A percentile compares a stretch with the other conserved stretches of the same genome.
phyloP scores from a whole-genome alignment of 768 basidiomycete species.

The Scleroderma citrinum region DNA sequence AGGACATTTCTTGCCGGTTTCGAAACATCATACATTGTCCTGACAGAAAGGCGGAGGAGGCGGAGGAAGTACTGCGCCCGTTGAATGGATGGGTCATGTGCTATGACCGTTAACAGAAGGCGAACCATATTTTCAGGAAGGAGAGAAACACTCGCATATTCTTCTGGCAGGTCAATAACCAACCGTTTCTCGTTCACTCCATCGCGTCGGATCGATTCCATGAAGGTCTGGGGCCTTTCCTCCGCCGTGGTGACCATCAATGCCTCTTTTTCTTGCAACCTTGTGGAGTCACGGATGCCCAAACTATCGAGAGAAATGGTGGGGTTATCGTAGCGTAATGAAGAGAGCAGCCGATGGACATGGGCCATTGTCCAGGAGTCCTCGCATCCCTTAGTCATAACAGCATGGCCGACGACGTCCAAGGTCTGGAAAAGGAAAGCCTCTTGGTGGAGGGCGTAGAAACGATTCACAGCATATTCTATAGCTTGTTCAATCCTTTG shows the following conservation, averaged over 20 bases:
- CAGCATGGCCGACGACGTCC: conserved; percentile 52
- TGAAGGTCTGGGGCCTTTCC: conserved; percentile 65
- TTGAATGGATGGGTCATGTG: conserved; percentile 59
- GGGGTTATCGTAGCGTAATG: conserved; percentile 42
- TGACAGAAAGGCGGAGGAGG: conserved; percentile 51
- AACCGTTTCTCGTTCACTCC: conserved; percentile 36
- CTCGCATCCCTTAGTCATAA: conserved; percentile 44
- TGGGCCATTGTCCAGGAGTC: conserved; percentile 47
- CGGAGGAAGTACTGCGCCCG: conserved; percentile 68
- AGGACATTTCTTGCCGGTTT: conserved; percentile 48
- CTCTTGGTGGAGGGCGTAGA: conserved; percentile 68
- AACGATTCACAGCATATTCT: conserved; percentile 65
- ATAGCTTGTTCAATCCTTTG: conserved; percentile 58
- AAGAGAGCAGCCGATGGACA: conserved; percentile 53
- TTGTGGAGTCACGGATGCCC: conserved; percentile 61
- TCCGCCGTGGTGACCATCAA: conserved; percentile 64
- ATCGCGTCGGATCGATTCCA: conserved; percentile 46
- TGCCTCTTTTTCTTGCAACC: conserved; percentile 62
- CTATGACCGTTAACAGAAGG: conserved; percentile 74
- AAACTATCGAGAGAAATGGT: conserved; percentile 48
- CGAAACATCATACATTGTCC: conserved; percentile 54
- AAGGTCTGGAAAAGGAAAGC: conserved; percentile 71
- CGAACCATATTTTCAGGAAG: conserved; percentile 61
- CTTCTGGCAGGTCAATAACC: conserved; percentile 45
- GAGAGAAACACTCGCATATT: conserved; percentile 51